phyloP scores from a whole-genome alignment of 208 protist species.

The Plasmodiophora brassicae region DNA sequence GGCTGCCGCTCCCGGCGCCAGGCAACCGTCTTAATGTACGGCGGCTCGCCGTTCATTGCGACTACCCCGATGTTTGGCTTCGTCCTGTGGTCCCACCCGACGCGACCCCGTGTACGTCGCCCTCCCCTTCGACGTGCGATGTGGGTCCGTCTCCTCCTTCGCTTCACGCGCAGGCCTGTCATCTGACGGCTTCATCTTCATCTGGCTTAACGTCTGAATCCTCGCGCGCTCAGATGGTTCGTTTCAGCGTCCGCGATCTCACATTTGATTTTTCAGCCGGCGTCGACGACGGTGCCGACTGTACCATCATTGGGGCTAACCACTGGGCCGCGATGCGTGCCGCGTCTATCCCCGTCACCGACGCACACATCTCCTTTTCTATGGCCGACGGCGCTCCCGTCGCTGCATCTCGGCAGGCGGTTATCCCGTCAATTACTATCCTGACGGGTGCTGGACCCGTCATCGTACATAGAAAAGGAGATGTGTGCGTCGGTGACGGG shows the following conservation, averaged over 20 bases:
- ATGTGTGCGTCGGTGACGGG: no score
- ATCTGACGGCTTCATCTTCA: neutral
- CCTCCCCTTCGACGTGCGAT: neutral
- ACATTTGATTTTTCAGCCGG: neutral
- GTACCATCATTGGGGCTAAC: neutral
- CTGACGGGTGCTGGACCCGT: neutral
- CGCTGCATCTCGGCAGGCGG: neutral
- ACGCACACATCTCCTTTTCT: neutral
- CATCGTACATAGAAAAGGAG: neutral
- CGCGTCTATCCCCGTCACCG: no score
- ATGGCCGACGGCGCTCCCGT: neutral
- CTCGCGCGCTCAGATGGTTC: no score
- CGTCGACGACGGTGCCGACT: neutral
- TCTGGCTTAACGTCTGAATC: neutral
- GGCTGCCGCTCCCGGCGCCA: no score
- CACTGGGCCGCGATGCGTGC: neutral
- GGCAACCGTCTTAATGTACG: no score
- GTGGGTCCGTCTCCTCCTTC: neutral
- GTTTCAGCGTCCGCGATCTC: neutral
- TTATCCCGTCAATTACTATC: neutral
- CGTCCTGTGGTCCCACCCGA: neutral
- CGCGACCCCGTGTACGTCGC: neutral
- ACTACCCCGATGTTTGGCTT: neutral
- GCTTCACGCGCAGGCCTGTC: neutral
- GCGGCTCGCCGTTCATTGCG: no score